A percentile compares a stretch with the other conserved stretches of the same genome.
Conservation (phyloP, 148 eudicot species). For the Rhododendron ferrugineum region DNA sequence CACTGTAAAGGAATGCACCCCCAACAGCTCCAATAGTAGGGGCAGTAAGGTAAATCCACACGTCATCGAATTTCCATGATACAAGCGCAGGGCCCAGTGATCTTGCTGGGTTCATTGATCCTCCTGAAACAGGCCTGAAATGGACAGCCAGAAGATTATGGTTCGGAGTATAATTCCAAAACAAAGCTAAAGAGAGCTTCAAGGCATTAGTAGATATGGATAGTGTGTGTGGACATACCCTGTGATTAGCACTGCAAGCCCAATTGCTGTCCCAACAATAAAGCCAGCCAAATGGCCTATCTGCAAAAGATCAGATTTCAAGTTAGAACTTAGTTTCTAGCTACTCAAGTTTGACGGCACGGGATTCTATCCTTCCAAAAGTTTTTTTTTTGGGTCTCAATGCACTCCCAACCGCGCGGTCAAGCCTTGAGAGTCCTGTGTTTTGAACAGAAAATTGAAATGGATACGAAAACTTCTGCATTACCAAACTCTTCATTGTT, state of each 20-base stretch:
- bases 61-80: conserved; percentile 50
- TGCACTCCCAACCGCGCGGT: neutral
- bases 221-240: conserved; percentile 34
- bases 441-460: neutral
- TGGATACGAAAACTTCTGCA: neutral
- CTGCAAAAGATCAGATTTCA: conserved; percentile 28
- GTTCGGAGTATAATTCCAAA: neutral
- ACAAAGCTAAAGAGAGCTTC: neutral
- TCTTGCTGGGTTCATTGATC: conserved; percentile 87
- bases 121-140: conserved; percentile 79
- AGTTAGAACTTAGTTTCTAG: neutral
- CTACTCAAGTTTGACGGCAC: neutral
- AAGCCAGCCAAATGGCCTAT: conserved; percentile 49
- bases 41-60: conserved; percentile 72
- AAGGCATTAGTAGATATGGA: neutral
- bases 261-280: conserved; percentile 60
- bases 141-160: neutral
- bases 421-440: neutral
- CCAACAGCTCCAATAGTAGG: conserved; percentile 56
- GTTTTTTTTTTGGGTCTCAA: neutral
- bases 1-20: conserved; percentile 51
- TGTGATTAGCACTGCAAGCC: conserved; percentile 68
- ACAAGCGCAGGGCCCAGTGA: conserved; percentile 80
- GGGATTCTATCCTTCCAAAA: neutral
- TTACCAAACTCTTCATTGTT: neutral